A percentile compares a stretch with the other conserved stretches of the same genome.
These are phyloP conservation scores for Xerocomus spinulosus DNA, from an alignment of 768 basidiomycete species.

Conservation along the genomic window DNA sequence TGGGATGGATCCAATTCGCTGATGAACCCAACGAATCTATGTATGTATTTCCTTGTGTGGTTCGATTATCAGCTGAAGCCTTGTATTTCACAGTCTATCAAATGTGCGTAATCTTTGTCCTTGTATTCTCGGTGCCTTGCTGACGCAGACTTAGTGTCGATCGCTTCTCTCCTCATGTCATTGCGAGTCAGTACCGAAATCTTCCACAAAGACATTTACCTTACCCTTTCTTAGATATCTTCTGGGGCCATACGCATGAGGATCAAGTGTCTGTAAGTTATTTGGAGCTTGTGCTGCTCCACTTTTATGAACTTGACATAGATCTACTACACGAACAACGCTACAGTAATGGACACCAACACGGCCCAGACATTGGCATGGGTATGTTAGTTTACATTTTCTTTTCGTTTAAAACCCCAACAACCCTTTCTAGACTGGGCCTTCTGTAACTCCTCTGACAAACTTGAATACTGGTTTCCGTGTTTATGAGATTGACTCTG, in stretches of 20 bases:
- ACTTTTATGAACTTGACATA: slow-evolving; percentile 20
- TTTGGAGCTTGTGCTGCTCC: neutral
- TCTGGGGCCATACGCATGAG: slow-evolving; percentile 76
- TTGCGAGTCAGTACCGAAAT: slow-evolving; percentile 51
- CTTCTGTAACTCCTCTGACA: slow-evolving; percentile 64
- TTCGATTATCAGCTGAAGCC: slow-evolving; percentile 2
- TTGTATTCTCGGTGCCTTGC: neutral
- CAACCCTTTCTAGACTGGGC: slow-evolving; percentile 48
- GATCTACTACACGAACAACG: slow-evolving; percentile 75
- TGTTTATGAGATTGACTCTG: slow-evolving; percentile 46
- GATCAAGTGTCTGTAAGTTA: slow-evolving; percentile 59
- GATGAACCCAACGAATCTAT: slow-evolving; percentile 62
- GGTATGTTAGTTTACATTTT: slow-evolving; percentile 30
- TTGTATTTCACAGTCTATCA: slow-evolving; percentile 38
- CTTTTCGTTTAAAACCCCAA: slow-evolving; percentile 1
- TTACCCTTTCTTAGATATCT: slow-evolving; percentile 46
- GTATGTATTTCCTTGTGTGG: slow-evolving; percentile 38
- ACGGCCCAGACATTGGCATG: slow-evolving; percentile 55
- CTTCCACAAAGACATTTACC: neutral
- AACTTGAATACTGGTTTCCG: slow-evolving; percentile 74
- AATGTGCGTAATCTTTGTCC: slow-evolving; percentile 31
- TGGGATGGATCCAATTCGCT: slow-evolving; percentile 73
- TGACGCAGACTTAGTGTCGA: slow-evolving; percentile 47
- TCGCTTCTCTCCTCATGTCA: slow-evolving; percentile 74
- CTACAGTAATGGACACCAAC: slow-evolving; percentile 49